These are phyloP conservation scores for Perkinsus chesapeaki DNA, from an alignment of 169 alveolate species.

Conservation along the genomic window DNA sequence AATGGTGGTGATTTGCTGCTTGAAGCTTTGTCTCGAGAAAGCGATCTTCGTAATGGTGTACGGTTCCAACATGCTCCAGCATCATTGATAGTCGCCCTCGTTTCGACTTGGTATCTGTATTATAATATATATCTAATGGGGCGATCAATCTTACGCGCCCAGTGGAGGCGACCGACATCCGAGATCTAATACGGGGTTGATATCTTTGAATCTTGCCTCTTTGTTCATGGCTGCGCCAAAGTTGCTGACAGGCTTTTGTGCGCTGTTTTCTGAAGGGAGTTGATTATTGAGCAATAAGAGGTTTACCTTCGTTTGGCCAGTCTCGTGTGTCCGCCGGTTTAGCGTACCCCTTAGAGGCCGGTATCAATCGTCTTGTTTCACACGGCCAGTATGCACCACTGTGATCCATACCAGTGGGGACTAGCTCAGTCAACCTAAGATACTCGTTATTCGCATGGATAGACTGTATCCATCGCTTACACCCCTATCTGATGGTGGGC, in stretches of 20 bases:
- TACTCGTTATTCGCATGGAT: no score
- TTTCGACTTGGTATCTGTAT: not conserved
- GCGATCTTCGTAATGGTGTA: not conserved
- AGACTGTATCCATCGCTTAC: no score
- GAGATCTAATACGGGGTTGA: not conserved
- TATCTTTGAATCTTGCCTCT: not conserved
- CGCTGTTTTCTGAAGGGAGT: no score
- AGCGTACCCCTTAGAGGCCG: not conserved
- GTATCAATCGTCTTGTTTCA: not conserved
- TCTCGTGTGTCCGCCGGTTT: not conserved
- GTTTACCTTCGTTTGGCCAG: not conserved
- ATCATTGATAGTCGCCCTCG: not conserved
- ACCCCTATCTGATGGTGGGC: not conserved
- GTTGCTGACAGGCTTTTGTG: not conserved
- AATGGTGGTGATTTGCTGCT: no score
- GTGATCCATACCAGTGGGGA: not conserved
- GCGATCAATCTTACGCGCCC: not conserved
- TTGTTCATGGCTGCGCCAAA: not conserved
- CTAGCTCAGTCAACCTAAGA: not conserved
- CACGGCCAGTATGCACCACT: not conserved
- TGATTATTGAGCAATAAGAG: not conserved
- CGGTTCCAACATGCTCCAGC: not conserved
- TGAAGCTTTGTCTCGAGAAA: no score
- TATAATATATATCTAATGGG: no score
- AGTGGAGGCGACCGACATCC: not conserved